Evolutionary conservation across 208 protist species (phyloP), one percentile per base, ranked within the genome.

Genomic region (Acanthamoeba healyi): DNA sequence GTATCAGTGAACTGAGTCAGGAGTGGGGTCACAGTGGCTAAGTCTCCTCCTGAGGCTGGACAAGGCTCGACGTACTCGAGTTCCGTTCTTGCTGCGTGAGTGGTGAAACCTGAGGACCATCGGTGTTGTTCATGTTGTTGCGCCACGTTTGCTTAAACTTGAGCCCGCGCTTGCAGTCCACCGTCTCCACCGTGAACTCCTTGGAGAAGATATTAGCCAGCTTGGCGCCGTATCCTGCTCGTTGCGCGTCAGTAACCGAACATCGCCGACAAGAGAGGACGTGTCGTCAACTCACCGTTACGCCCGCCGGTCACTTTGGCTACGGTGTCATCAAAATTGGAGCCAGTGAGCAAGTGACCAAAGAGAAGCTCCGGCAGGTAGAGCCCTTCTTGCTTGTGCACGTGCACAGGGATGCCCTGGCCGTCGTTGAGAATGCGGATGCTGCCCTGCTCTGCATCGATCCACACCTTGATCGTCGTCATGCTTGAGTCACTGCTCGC

Each of bases 311-410:
- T 99, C 26, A 99, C 98, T 94, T 99, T 99, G 84, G 99, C 98
- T 95, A 99, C 98, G 34, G 96, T 96, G 96, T 99, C 99, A 95
- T 99, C 97, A 97, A 99, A 99, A 97, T 99, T 99, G 49, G 97
- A 98, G 26, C 98, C n/a, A 98, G 99, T 99, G 26, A 99, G 97
- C 0, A 99, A 98, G 54, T 99, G 98, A 17, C 99, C 99, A 95
- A 99, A 99, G 95, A 99, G 99, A 93, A 99, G 97, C 96, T 99
- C 99, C 12, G 99, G 99, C 32, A 99, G 97, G 96, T 99, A 99
- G 40, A 99, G 94, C 22, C 99, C 96, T 87, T 99, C 98, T 95
- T 99, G 96, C n/a, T 98, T 96, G 96, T 99, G 99, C 77, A 98
- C 98, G 88, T 98, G 97, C 10, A 99, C 98, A 0, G 99, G 99